phyloP scores from a whole-genome alignment of 371 early-diverging fungal genomes.

The Lichtheimia hyalospora region DNA sequence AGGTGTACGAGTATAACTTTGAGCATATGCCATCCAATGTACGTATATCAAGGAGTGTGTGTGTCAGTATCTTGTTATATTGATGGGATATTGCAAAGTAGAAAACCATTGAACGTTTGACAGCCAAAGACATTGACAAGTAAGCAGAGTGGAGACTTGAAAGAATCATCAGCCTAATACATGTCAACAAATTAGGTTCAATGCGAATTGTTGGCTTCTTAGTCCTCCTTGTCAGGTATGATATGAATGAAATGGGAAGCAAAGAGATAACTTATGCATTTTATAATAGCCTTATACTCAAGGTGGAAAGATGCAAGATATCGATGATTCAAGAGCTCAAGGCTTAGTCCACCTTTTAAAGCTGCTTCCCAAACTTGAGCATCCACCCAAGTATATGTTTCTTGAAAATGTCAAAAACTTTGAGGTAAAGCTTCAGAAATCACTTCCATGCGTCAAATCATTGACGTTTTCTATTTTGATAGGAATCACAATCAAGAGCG shows the following conservation, averaged over 20 bases:
- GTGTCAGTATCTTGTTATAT: no score
- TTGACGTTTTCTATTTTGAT: not conserved
- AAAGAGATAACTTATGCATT: not conserved
- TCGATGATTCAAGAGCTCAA: slow-evolving; percentile 66
- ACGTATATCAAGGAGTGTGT: slow-evolving; percentile 6
- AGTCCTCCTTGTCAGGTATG: slow-evolving; percentile 82
- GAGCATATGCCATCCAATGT: slow-evolving; percentile 54
- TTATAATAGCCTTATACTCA: slow-evolving; percentile 62
- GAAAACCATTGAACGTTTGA: slow-evolving; percentile 67
- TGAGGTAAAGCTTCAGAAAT: slow-evolving; percentile 45
- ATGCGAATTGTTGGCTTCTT: slow-evolving; percentile 77
- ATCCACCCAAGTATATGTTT: slow-evolving; percentile 58
- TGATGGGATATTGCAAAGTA: slow-evolving; percentile 9
- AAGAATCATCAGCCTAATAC: not conserved
- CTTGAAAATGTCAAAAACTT: slow-evolving; percentile 81
- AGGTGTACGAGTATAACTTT: slow-evolving; percentile 68
- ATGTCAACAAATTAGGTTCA: slow-evolving; percentile 24
- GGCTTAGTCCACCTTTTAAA: slow-evolving; percentile 64
- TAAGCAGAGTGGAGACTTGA: slow-evolving; percentile 16
- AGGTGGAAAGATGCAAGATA: slow-evolving; percentile 66
- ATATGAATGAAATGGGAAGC: not conserved
- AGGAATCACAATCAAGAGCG: slow-evolving; percentile 62
- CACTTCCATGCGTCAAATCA: not conserved
- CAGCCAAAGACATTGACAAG: slow-evolving; percentile 59
- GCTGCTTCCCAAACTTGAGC: slow-evolving; percentile 49